These are phyloP conservation scores for Tulasnella calospora DNA, from an alignment of 768 basidiomycete species.

Conservation along the genomic window DNA sequence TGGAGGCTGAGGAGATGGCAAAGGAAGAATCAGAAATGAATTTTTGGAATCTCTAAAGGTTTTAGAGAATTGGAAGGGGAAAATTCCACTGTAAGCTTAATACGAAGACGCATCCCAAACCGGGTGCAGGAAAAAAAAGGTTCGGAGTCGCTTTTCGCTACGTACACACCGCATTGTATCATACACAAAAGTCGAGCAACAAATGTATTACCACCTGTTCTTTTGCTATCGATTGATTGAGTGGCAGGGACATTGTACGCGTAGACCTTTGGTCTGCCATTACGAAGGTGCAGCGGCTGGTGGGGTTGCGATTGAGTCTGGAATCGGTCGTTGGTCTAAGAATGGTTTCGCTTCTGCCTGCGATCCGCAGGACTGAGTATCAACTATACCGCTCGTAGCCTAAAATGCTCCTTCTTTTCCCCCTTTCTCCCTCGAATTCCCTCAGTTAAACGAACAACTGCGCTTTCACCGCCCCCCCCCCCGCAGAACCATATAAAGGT, in stretches of 20 bases:
- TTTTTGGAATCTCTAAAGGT: not conserved
- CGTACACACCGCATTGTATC: not conserved
- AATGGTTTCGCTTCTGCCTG: not conserved
- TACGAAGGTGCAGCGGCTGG: not conserved
- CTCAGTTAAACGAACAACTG: not conserved
- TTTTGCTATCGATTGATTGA: not conserved
- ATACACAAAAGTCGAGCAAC: not conserved
- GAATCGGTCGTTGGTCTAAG: not conserved
- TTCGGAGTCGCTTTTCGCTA: not conserved
- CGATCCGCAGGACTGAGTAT: not conserved
- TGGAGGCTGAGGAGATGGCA: slow-evolving; percentile 33
- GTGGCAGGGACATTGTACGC: not conserved
- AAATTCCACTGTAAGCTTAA: not conserved
- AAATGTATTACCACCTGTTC: not conserved
- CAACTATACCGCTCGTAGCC: not conserved
- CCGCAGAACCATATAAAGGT: not conserved
- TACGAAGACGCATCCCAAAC: not conserved
- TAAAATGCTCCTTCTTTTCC: not conserved
- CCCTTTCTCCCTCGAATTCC: not conserved
- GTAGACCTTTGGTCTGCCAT: too few relatives aligned
- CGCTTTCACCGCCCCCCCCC: not conserved
- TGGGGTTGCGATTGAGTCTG: not conserved
- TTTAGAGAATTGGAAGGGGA: not conserved
- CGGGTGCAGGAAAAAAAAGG: not conserved
- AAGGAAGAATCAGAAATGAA: not conserved